Evolutionary conservation across 768 basidiomycete species (phyloP).

Genomic region (Mycena filopes): DNA sequence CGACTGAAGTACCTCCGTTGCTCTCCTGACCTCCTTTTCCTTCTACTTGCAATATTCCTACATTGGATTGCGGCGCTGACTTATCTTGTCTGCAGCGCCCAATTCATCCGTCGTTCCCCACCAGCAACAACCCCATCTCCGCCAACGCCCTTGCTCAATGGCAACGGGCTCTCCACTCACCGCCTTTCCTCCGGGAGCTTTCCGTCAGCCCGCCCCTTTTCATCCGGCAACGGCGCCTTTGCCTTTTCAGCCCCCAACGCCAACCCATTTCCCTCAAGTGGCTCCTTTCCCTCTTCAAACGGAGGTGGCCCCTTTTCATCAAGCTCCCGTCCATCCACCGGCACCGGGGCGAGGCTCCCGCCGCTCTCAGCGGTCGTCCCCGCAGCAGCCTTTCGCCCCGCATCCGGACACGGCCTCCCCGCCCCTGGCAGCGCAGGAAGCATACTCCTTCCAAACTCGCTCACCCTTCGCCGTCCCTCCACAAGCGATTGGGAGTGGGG

Average conservation of each 20-base stretch:
- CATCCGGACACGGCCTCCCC: slow-evolving; percentile 50
- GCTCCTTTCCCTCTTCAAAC: slow-evolving; percentile 20
- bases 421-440: slow-evolving; percentile 45
- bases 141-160: slow-evolving; percentile 16
- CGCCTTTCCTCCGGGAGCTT: slow-evolving; percentile 18
- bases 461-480: slow-evolving; percentile 65
- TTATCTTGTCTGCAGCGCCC: slow-evolving; percentile 8
- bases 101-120: slow-evolving; percentile 42
- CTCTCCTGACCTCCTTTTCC: no score
- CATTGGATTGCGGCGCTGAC: slow-evolving; percentile 24
- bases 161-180: slow-evolving; percentile 11
- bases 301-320: not conserved
- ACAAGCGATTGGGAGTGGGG: slow-evolving; percentile 49
- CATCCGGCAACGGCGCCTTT: slow-evolving; percentile 25
- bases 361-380: slow-evolving; percentile 83
- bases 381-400: slow-evolving; percentile 64
- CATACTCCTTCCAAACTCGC: slow-evolving; percentile 67
- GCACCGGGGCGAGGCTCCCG: slow-evolving; percentile 65
- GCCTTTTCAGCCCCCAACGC: slow-evolving; percentile 25
- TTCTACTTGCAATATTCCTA: no score
- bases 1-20: no score
- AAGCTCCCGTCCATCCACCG: slow-evolving; percentile 42
- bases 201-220: slow-evolving; percentile 21
- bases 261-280: slow-evolving; percentile 17
- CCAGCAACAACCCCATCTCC: slow-evolving; percentile 31